phyloP scores from a whole-genome alignment of 495 filamentous ascomycete genomes.

The Beverwykella pulmonaria region DNA sequence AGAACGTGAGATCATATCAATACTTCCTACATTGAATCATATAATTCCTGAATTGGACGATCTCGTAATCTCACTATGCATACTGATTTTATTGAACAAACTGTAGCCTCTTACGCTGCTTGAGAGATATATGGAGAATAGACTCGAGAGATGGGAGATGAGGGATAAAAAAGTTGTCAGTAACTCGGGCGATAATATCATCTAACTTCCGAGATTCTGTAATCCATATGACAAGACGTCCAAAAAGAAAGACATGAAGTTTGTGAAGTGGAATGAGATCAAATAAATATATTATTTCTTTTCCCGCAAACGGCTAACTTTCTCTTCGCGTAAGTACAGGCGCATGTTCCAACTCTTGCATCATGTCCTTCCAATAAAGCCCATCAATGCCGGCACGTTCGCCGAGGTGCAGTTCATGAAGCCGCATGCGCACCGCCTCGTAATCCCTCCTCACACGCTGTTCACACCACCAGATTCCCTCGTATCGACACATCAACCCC shows the following conservation, averaged over 20 bases:
- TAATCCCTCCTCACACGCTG: constrained; percentile 10
- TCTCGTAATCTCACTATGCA: constrained; percentile 7
- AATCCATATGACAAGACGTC: constrained; percentile 7
- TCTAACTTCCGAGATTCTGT: constrained; percentile 3
- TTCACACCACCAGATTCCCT: constrained; percentile 11
- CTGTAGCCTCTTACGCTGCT: background rate
- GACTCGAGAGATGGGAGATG: constrained; percentile 6
- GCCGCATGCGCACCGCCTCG: constrained; percentile 3
- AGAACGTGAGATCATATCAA: constrained; percentile 4
- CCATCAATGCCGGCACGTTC: constrained; percentile 2
- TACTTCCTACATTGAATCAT: constrained; percentile 6
- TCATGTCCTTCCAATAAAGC: background rate
- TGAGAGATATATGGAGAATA: constrained; percentile 2
- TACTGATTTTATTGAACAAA: constrained; percentile 2
- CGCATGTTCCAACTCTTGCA: constrained; percentile 9
- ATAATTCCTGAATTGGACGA: constrained; percentile 1
- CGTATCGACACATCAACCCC: constrained; percentile 15
- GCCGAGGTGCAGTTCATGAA: background rate
- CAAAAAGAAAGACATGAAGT: background rate
- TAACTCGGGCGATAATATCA: constrained; percentile 6
- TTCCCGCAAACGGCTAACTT: constrained; percentile 6
- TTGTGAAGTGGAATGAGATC: constrained; percentile 3
- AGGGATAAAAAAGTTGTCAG: constrained; percentile 1
- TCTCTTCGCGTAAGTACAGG: background rate
- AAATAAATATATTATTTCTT: constrained; percentile 10